These are phyloP conservation scores for Psilocybe tampanensis DNA, from an alignment of 768 basidiomycete species.

Conservation along the genomic window DNA sequence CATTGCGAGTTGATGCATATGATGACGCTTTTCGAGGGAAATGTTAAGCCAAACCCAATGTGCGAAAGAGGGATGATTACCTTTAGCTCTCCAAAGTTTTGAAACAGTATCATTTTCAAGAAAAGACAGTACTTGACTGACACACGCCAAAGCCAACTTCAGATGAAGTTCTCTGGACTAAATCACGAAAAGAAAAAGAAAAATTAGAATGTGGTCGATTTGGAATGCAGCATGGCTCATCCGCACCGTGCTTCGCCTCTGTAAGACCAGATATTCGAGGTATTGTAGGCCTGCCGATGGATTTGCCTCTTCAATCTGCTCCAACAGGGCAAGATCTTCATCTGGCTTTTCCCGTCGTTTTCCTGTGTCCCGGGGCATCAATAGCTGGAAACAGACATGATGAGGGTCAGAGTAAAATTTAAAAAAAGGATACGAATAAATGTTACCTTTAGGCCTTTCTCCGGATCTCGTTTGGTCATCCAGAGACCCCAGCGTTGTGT, in stretches of 20 bases:
- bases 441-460: slow-evolving; percentile 69
- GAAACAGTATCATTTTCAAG: slow-evolving; percentile 51
- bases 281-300: slow-evolving; percentile 67
- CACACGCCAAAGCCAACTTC: slow-evolving; percentile 57
- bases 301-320: slow-evolving; percentile 58
- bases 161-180: slow-evolving; percentile 69
- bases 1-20: slow-evolving; percentile 47
- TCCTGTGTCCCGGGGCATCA: slow-evolving; percentile 54
- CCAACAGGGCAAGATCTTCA: slow-evolving; percentile 61
- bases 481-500: slow-evolving; percentile 81
- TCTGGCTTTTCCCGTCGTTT: slow-evolving; percentile 60
- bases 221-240: background rate
- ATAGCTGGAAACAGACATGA: slow-evolving; percentile 44
- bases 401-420: no score
- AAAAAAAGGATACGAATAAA: no score
- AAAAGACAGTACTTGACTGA: slow-evolving; percentile 55
- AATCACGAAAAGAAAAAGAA: slow-evolving; percentile 1
- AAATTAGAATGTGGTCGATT: background rate
- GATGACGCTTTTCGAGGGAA: slow-evolving; percentile 43
- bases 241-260: slow-evolving; percentile 61
- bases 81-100: slow-evolving; percentile 75
- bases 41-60: background rate
- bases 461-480: slow-evolving; percentile 70
- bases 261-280: slow-evolving; percentile 80
- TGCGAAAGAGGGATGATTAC: slow-evolving; percentile 30